phyloP scores from a whole-genome alignment of 2,329 filamentous ascomycete species.

The Colletotrichum ledebouriae region DNA sequence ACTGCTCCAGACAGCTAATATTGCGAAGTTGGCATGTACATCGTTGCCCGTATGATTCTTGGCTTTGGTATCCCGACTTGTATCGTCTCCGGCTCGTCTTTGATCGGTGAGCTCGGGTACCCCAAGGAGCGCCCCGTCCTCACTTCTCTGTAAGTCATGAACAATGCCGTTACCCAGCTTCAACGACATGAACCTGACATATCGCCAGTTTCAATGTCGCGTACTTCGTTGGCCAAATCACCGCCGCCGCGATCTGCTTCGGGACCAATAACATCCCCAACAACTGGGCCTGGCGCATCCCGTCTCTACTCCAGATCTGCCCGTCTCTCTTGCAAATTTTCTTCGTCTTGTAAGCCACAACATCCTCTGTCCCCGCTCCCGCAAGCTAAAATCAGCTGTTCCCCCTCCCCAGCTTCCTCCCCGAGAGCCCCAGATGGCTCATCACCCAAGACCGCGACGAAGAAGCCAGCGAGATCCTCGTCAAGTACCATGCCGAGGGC shows the following conservation, averaged over 20 bases:
- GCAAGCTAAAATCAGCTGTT: not conserved
- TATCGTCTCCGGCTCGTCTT: slow-evolving; percentile 69
- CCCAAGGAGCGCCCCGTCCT: slow-evolving; percentile 71
- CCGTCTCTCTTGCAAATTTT: slow-evolving; percentile 58
- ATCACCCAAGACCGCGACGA: slow-evolving; percentile 50
- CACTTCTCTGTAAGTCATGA: slow-evolving; percentile 59
- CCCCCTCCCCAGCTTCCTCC: slow-evolving; percentile 44
- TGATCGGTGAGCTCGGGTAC: slow-evolving; percentile 72
- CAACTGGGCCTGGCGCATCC: slow-evolving; percentile 60
- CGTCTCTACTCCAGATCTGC: slow-evolving; percentile 60
- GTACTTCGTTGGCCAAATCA: slow-evolving; percentile 65
- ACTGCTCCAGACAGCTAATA: not conserved
- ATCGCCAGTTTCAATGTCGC: slow-evolving; percentile 64
- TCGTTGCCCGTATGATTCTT: slow-evolving; percentile 70
- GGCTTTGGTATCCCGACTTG: slow-evolving; percentile 72
- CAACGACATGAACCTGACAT: not conserved
- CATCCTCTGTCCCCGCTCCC: slow-evolving; percentile 65
- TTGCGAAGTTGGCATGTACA: slow-evolving; percentile 64
- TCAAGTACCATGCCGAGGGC: slow-evolving; percentile 65
- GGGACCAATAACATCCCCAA: slow-evolving; percentile 57
- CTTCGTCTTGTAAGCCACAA: slow-evolving; percentile 58
- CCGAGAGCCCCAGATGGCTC: slow-evolving; percentile 53
- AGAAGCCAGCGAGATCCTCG: slow-evolving; percentile 50
- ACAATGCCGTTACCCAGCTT: too few relatives aligned
- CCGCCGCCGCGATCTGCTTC: slow-evolving; percentile 64